Conservation (phyloP, 1,139 yeast species). For the Protomyces pachydermus region DNA sequence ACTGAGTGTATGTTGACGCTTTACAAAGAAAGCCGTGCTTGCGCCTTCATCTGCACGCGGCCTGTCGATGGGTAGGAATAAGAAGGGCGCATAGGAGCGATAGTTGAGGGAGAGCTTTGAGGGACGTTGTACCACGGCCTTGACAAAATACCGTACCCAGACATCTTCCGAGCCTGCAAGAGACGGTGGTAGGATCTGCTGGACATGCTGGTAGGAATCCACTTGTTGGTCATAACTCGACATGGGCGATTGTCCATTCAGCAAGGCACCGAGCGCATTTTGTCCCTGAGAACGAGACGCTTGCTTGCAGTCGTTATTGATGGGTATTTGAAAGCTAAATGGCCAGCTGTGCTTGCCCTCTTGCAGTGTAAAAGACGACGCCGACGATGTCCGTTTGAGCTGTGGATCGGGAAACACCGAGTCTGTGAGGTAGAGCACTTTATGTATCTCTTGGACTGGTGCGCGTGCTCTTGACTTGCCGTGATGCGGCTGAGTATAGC, state of each 20-base stretch:
- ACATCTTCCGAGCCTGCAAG: constrained; percentile 50
- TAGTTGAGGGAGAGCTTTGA: constrained; percentile 51
- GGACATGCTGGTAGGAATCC: constrained; percentile 42
- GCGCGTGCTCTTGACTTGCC: constrained; percentile 33
- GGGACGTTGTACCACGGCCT: constrained; percentile 56
- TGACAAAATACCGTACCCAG: constrained; percentile 44
- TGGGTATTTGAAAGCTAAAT: constrained; percentile 54
- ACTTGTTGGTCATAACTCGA: constrained; percentile 36
- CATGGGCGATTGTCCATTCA: neutral
- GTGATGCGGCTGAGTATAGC: constrained; percentile 39
- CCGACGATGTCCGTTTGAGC: constrained; percentile 4
- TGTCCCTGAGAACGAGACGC: constrained; percentile 35
- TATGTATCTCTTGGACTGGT: constrained; percentile 47
- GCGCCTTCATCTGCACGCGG: constrained; percentile 17
- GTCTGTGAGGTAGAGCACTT: constrained; percentile 52
- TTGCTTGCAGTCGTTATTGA: constrained; percentile 48
- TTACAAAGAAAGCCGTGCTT: constrained; percentile 13
- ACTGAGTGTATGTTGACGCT: constrained; percentile 15
- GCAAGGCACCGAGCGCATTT: constrained; percentile 5
- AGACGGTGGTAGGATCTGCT: constrained; percentile 54
- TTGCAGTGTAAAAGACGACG: constrained; percentile 53
- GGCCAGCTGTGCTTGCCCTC: constrained; percentile 59
- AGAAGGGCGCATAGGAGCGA: constrained; percentile 50
- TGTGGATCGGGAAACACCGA: constrained; percentile 13
- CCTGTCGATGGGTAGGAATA: constrained; percentile 52